These are phyloP conservation scores for Globisporangium yorkense DNA, from an alignment of 352 stramenopile species.

Conservation along the genomic window DNA sequence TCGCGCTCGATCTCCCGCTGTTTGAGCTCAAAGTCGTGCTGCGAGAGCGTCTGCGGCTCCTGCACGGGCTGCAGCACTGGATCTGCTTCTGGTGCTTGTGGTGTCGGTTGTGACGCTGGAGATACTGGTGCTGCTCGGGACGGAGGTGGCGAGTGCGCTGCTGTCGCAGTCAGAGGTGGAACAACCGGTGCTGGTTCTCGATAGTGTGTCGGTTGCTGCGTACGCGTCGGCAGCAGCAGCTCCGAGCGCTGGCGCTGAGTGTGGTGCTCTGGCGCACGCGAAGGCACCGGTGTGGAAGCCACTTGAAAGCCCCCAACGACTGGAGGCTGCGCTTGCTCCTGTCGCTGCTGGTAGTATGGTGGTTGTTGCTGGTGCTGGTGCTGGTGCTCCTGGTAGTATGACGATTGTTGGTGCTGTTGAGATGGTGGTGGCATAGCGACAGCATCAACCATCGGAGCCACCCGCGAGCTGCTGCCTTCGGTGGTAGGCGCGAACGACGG, in stretches of 20 bases:
- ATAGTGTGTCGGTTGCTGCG: background rate
- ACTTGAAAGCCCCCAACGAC: background rate
- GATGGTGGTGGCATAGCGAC: background rate
- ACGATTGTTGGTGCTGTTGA: no score
- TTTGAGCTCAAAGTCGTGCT: slow-evolving; percentile 28
- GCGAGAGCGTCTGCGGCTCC: slow-evolving; percentile 7
- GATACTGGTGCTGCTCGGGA: background rate
- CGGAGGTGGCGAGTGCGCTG: background rate
- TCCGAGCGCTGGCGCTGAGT: background rate
- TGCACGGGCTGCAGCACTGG: background rate
- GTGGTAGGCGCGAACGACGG: slow-evolving; percentile 19
- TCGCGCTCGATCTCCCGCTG: slow-evolving; percentile 32
- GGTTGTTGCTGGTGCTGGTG: no score
- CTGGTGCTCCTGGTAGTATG: background rate
- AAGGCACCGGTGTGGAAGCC: background rate
- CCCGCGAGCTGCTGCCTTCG: background rate
- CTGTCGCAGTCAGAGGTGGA: no score
- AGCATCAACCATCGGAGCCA: background rate
- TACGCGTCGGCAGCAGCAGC: background rate
- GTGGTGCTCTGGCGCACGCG: background rate
- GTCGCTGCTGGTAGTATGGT: background rate
- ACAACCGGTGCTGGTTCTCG: no score
- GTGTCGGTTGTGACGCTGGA: background rate
- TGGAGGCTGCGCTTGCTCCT: background rate
- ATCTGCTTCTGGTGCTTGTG: background rate